Evolutionary conservation across 2,329 filamentous ascomycete genomes (phyloP).

Genomic region (Rhinocladiella mackenziei): DNA sequence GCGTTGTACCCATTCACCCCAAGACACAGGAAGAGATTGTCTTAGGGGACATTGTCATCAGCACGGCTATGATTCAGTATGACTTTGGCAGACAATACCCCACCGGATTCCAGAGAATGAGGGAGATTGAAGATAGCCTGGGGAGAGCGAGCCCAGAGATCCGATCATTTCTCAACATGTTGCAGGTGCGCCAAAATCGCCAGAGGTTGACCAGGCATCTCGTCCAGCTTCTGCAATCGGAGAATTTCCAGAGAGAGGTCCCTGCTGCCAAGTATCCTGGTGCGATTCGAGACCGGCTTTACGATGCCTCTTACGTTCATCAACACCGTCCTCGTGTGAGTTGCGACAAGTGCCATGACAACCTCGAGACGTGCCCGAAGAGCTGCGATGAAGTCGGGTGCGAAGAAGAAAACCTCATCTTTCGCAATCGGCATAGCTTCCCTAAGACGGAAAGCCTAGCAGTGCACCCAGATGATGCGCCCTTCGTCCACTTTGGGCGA

Average conservation of each 20-base stretch:
- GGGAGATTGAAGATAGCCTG: not conserved
- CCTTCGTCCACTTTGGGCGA: slow-evolving; percentile 33
- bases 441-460: not conserved
- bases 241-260: not conserved
- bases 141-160: not conserved
- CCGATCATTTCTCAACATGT: not conserved
- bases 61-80: not conserved
- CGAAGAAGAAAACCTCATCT: not conserved
- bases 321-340: not conserved
- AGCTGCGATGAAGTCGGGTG: not conserved
- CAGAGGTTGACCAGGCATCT: not conserved
- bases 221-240: not conserved
- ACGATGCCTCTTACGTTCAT: not conserved
- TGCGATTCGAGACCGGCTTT: not conserved
- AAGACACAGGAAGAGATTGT: slow-evolving; percentile 22
- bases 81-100: not conserved
- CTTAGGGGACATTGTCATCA: slow-evolving; percentile 36
- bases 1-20: not conserved
- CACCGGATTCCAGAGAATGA: not conserved
- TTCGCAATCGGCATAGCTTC: not conserved
- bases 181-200: not conserved
- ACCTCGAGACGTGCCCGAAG: not conserved
- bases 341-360: not conserved
- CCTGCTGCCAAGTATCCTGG: not conserved
- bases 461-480: not conserved